These are phyloP conservation scores for Pythium myriotylum DNA, from an alignment of 352 stramenopile genomes.

Conservation along the genomic window DNA sequence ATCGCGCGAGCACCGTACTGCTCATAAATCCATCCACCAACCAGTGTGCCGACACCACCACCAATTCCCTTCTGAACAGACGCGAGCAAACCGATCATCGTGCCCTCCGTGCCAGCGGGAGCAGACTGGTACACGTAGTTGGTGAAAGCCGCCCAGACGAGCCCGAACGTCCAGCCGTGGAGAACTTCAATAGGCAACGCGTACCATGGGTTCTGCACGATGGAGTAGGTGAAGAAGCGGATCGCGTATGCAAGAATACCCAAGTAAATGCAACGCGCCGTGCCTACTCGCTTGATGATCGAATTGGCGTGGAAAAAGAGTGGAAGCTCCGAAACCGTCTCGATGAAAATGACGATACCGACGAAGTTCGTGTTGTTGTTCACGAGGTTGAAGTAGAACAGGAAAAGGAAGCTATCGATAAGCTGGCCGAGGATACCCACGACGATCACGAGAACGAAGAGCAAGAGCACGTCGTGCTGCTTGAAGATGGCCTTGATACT, in stretches of 20 bases:
- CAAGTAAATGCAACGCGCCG: conserved; percentile 51
- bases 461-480: conserved; percentile 60
- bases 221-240: conserved; percentile 64
- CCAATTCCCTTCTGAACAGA: conserved; percentile 72
- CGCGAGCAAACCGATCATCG: conserved; percentile 70
- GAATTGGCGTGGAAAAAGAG: conserved; percentile 77
- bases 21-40: conserved; percentile 76
- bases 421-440: conserved; percentile 56
- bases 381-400: conserved; percentile 76
- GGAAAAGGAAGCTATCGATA: conserved; percentile 74
- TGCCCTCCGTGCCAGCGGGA: conserved; percentile 61
- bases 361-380: conserved; percentile 63
- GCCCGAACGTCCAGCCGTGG: conserved; percentile 70
- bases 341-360: conserved; percentile 63
- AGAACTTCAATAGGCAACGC: conserved; percentile 64
- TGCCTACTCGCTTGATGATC: conserved; percentile 65
- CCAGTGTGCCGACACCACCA: conserved; percentile 57
- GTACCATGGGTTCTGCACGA: conserved; percentile 65
- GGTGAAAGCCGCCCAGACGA: conserved; percentile 76
- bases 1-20: conserved; percentile 55
- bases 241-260: conserved; percentile 56
- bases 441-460: conserved; percentile 71
- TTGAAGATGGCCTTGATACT: conserved; percentile 42
- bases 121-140: conserved; percentile 78
- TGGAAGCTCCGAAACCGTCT: conserved; percentile 74